These are phyloP conservation scores for Flaveria linearis DNA, from an alignment of 129 eudicot species.

Conservation along the genomic window DNA sequence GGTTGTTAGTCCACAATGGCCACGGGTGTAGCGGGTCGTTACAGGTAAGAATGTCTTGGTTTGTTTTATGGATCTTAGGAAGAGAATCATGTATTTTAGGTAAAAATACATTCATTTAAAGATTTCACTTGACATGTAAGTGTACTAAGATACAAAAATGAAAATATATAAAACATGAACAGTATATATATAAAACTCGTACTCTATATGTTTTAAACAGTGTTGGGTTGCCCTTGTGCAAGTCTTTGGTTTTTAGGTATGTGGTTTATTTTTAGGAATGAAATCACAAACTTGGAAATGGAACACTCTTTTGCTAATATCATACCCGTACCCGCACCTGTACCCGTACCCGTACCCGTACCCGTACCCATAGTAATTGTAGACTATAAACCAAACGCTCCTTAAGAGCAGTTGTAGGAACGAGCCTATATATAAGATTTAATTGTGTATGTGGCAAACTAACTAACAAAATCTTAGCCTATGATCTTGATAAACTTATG, in stretches of 20 bases:
- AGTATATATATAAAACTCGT: not conserved
- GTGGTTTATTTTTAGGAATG: not conserved
- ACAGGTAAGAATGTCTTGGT: not conserved
- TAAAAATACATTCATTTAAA: conserved; percentile 6
- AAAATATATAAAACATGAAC: not conserved
- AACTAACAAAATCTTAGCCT: no score
- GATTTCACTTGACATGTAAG: not conserved
- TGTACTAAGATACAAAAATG: not conserved
- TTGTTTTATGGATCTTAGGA: conserved; percentile 3
- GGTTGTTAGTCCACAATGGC: conserved; percentile 99
- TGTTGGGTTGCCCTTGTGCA: not conserved
- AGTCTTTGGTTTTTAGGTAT: not conserved
- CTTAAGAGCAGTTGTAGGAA: no score
- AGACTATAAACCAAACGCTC: no score
- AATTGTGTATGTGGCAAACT: no score
- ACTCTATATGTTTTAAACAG: not conserved
- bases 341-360: no score
- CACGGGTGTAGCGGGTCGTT: conserved; percentile 47
- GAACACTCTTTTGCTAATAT: no score
- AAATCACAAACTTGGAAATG: not conserved
- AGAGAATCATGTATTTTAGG: conserved; percentile 4
- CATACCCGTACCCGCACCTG: no score
- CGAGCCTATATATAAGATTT: no score
- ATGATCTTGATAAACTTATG: no score
- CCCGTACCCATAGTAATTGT: no score